Evolutionary conservation across 2,329 filamentous ascomycete genomes (phyloP).

Genomic region (Arachnomyces sp.): DNA sequence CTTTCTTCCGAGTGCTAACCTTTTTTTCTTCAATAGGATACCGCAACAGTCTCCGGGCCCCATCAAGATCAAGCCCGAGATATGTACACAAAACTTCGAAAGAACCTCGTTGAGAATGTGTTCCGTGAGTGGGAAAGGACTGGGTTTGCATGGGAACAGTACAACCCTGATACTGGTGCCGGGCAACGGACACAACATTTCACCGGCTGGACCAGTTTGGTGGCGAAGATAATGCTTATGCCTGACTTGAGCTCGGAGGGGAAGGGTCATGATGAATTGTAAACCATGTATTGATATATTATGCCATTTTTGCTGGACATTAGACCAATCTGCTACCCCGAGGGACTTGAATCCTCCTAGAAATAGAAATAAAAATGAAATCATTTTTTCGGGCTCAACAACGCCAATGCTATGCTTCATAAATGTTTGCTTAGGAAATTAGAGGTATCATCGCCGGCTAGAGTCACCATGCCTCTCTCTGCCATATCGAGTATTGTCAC

Average conservation of each 20-base stretch:
- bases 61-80: slow-evolving; percentile 60
- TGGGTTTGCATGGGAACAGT: slow-evolving; percentile 98
- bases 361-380: neutral
- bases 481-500: slow-evolving; percentile 19
- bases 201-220: slow-evolving; percentile 96
- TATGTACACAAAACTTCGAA: slow-evolving; percentile 68
- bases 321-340: too few relatives aligned
- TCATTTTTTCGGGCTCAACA: slow-evolving; percentile 1
- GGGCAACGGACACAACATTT: slow-evolving; percentile 98
- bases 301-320: too few relatives aligned
- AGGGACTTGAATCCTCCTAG: neutral
- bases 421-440: neutral
- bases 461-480: slow-evolving; percentile 21
- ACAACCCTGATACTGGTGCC: slow-evolving; percentile 82
- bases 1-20: slow-evolving; percentile 7
- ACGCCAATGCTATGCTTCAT: slow-evolving; percentile 11
- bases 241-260: slow-evolving; percentile 51
- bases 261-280: slow-evolving; percentile 42
- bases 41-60: slow-evolving; percentile 59
- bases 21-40: slow-evolving; percentile 41
- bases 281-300: slow-evolving; percentile 11
- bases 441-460: slow-evolving; percentile 17
- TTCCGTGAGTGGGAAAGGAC: slow-evolving; percentile 83
- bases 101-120: slow-evolving; percentile 82
- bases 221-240: slow-evolving; percentile 97